Base-by-base conservation (phyloP, 148 eudicot species). In the Linanthus parryae region DNA sequence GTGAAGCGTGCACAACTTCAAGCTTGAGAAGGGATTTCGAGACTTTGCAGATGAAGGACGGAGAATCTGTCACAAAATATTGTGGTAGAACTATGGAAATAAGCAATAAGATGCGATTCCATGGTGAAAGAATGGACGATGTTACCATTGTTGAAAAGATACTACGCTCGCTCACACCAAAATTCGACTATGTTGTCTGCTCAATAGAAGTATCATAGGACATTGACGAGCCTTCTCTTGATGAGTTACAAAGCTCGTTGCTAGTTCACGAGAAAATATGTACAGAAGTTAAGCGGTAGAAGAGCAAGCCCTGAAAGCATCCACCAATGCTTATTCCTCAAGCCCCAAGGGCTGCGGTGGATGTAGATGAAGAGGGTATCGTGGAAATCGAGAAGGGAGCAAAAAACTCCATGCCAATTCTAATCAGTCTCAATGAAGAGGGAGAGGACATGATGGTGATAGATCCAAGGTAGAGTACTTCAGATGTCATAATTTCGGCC, bases 1-100 rank as follows among this genome's bases (percentile, higher is more conserved):
- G 42, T 38, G 42, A 38, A 38, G 42, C 42, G 42, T 43, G 47
- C 47, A 43, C 47, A 4, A 43, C 22, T 43, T 43, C 47, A 43
- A 43, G 22, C 6, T 43, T 43, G 47, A 43, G 22, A 43, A 43
- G 4, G 47, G 47, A 43, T 16, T 43, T 43, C 5, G 47, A 43
- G 5, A 43, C 19, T 13, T 22, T 43, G 18, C 19, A 13, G 18
- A 43, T 43, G 22, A 18, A 43, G 42, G 42, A 38, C 3, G 42
- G 42, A 7, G 42, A 38, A 38, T 38, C 42, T 38, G 42, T 38
- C 42, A 16, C 20, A 14, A 19, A 22, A 0, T 43, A 43, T 43
- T 15, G 6, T 43, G 16, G 10, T 2, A 15, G 3, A 10, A 43
- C 47, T 22, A 43, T 43, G 47, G 7, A 43, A 10, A 18, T 43